Conservation (phyloP, 768 basidiomycete species). For the Rhodosporidiobolus sp. region DNA sequence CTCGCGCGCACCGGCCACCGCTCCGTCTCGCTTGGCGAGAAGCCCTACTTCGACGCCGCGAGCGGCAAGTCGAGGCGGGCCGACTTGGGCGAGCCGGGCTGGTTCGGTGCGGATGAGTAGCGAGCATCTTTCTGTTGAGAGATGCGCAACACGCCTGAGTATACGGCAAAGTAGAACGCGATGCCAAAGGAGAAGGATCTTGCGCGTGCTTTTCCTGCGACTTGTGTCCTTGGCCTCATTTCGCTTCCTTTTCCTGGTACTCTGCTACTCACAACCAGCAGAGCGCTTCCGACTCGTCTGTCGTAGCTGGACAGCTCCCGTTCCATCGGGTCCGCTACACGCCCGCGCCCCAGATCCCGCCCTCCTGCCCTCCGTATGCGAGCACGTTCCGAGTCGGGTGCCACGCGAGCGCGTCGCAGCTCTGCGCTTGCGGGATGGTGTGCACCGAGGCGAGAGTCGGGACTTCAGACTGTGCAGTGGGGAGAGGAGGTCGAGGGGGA, state of each 20-base stretch:
- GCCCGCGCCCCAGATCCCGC: constrained; percentile 22
- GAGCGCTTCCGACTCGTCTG: too few relatives aligned
- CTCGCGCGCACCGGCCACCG: constrained; percentile 55
- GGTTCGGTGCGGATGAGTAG: too few relatives aligned
- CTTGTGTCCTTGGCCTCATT: too few relatives aligned
- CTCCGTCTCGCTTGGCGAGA: constrained; percentile 59
- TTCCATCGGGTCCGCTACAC: not conserved
- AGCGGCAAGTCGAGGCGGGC: constrained; percentile 50
- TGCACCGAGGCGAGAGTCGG: constrained; percentile 7
- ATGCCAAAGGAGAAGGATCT: too few relatives aligned
- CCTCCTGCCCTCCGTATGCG: constrained; percentile 34
- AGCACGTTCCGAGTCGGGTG: constrained; percentile 31
- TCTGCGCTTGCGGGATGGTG: not conserved
- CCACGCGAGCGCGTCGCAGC: constrained; percentile 31
- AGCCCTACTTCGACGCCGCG: constrained; percentile 55
- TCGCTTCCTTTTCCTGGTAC: too few relatives aligned
- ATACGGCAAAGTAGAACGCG: too few relatives aligned
- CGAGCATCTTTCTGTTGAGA: too few relatives aligned
- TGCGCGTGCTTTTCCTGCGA: too few relatives aligned
- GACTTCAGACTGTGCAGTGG: constrained; percentile 15
- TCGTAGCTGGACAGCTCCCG: too few relatives aligned
- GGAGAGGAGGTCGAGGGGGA: not conserved
- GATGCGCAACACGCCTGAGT: too few relatives aligned
- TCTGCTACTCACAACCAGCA: too few relatives aligned
- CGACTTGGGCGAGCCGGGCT: constrained; percentile 5